Evolutionary conservation across 2,329 filamentous ascomycete genomes (phyloP), one percentile per base, ranked within the genome.

Genomic region (Fusarium camptoceras): DNA sequence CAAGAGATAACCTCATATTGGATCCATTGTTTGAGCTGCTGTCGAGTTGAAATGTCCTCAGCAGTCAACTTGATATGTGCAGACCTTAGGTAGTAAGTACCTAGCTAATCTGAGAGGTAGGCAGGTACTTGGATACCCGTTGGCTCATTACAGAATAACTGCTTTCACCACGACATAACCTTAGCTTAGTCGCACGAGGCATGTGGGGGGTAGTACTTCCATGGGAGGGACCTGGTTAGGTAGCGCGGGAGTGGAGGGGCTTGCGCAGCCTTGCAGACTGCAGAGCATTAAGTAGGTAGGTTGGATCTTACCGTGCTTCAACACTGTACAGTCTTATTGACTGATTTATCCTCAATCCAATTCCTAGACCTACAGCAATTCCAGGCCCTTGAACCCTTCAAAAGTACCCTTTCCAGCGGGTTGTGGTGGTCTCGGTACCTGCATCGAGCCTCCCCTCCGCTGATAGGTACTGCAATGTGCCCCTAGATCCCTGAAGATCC

Each of bases 211-310:
- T 59, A 28, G 49, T 43, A 57, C 47, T 59, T 63, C n/a, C n/a
- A n/a, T 15, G 10, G 28, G 66, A 70, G 50, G 53, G 63, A 55
- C 67, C 62, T 64, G 67, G 67, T 64, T 70, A 55, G 67, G 59
- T 70, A 55, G 66, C 48, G 58, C 56, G 66, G 66, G 66, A 69
- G 58, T 60, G 66, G 66, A 69, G 50, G 62, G 47, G 67, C 57
- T 68, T 67, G 66, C 57, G 67, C 50, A 70, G 63, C 68, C 67
- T 64, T 71, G 59, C 37, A 65, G 43, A 28, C 60, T 71, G 59
- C 37, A 65, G 43, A 28, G 59, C 55, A 51, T 51, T 20, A 37
- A 18, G 34, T 37, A n/a, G 34, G 18, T 20, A 37, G 34, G 34
- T 37, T 37, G 34, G 18, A 37, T 37, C 18, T 53, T 25, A 53